Percentiles rank a stretch among this genome's conserved stretches.
phyloP scores from a whole-genome alignment of 140 eudicot species.

The Cichorium intybus region DNA sequence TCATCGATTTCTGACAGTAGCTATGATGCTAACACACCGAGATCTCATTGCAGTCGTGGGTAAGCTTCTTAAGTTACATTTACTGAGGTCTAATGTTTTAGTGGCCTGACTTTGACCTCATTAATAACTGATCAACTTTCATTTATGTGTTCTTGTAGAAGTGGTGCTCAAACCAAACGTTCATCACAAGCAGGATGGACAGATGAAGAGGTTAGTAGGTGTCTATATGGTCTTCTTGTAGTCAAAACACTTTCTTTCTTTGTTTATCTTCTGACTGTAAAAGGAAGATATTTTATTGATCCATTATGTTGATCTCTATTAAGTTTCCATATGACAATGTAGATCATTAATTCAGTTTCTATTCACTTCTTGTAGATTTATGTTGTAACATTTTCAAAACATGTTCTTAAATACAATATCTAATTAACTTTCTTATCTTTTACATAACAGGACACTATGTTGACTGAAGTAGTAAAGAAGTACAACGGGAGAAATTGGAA shows the following conservation, averaged over 20 bases:
- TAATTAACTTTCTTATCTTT: background rate
- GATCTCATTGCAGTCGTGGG: constrained; percentile 54
- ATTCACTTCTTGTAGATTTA: background rate
- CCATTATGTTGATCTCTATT: background rate
- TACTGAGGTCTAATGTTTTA: background rate
- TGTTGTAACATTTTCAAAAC: background rate
- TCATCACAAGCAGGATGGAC: constrained; percentile 96
- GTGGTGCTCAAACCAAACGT: constrained; percentile 50
- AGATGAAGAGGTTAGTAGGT: constrained; percentile 66
- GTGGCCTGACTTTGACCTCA: background rate
- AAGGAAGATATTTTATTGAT: background rate
- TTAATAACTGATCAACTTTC: constrained; percentile 5
- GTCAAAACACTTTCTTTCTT: background rate
- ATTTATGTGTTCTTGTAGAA: constrained; percentile 26
- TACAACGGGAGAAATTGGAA: constrained; percentile 76
- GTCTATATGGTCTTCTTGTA: background rate
- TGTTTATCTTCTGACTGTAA: constrained; percentile 7
- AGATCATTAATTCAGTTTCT: background rate
- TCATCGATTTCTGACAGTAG: constrained; percentile 63
- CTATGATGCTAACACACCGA: constrained; percentile 49
- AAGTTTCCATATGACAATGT: background rate
- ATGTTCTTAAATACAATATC: background rate
- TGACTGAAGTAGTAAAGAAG: constrained; percentile 49
- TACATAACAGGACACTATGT: constrained; percentile 55
- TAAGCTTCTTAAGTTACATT: constrained; percentile 26